A percentile compares a stretch with the other conserved stretches of the same genome.
These are phyloP conservation scores for Arthrobotrys sinensis DNA, from an alignment of 2,329 filamentous ascomycete genomes.

Conservation along the genomic window DNA sequence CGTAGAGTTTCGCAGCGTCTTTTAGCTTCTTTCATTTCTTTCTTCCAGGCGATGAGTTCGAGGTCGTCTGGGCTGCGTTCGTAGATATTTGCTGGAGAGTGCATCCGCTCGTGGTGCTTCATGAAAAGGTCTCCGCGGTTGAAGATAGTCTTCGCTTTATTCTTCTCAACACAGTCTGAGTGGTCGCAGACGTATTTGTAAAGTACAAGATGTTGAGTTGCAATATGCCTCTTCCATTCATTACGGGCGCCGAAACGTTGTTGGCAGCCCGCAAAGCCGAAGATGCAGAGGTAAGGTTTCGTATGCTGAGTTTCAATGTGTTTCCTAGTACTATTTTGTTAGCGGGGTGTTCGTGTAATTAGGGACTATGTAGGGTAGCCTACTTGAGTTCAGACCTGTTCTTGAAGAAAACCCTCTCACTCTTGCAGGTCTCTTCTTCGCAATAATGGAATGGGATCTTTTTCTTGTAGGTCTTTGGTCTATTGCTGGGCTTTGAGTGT, in stretches of 20 bases:
- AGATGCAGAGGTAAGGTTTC: slow-evolving; percentile 81
- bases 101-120: slow-evolving; percentile 90
- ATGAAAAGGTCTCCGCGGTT: slow-evolving; percentile 94
- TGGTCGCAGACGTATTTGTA: slow-evolving; percentile 82
- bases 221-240: slow-evolving; percentile 93
- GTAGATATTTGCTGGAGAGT: slow-evolving; percentile 71
- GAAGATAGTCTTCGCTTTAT: slow-evolving; percentile 73
- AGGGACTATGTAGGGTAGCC: background rate
- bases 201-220: slow-evolving; percentile 82
- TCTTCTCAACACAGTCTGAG: slow-evolving; percentile 58
- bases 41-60: slow-evolving; percentile 42
- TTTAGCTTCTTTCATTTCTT: slow-evolving; percentile 47
- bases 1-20: slow-evolving; percentile 43
- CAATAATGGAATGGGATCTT: slow-evolving; percentile 52
- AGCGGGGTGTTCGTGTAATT: background rate
- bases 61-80: slow-evolving; percentile 29
- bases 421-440: slow-evolving; percentile 43
- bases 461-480: slow-evolving; percentile 57
- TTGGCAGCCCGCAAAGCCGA: slow-evolving; percentile 81
- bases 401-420: slow-evolving; percentile 17
- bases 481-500: slow-evolving; percentile 26
- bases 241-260: slow-evolving; percentile 86
- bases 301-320: slow-evolving; percentile 78
- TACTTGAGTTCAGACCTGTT: slow-evolving; percentile 60
- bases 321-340: slow-evolving; percentile 59